Evolutionary conservation across 139 green algal genomes (phyloP), one percentile per base, ranked within the genome.

Genomic region (Dunaliella primolecta): DNA sequence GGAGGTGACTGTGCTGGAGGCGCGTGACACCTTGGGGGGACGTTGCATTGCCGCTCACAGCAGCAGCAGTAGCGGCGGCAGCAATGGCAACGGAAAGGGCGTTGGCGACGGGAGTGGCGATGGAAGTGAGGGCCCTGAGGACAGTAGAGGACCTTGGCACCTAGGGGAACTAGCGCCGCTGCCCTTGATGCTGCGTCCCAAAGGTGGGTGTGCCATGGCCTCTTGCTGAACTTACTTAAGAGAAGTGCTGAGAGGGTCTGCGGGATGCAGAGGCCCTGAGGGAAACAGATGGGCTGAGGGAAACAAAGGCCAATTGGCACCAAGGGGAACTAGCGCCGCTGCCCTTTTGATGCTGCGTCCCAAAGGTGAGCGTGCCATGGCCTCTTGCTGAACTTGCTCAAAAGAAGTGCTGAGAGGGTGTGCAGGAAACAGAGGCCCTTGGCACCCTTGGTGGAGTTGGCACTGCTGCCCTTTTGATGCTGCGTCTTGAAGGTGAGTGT

Each of bases 1-100:
- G 75, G n/a, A 80, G 29, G 75, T 80, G 29, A 33, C 33, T 32
- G 75, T 80, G 27, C 75, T 80, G 75, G 75, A 80, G 75, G 75
- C 75, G 7, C 2, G 75, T 36, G n/a, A 36, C 75, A 32, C 2
- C 1, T 11, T 80, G 29, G 75, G 75, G 1, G 75, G 75, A 2
- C 75, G 75, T 11, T 80, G 75, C 30, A n/a, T 80, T 11, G 11
- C 75, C 2, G 2, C 75, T 21, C n/a, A 33, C 75, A 80, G n/a
- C 75, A 11, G 27, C 29, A 15, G 7, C 46, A 25, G 7, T 64
- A 64, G 46, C 15, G 46, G 15, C 15, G 46, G n/a, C n/a, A n/a
- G n/a, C n/a, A n/a, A n/a, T n/a, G n/a, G n/a, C n/a, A n/a, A n/a
- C n/a, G n/a, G n/a, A n/a, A n/a, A n/a, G n/a, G n/a, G n/a, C n/a